Evolutionary conservation across 495 filamentous ascomycete species (phyloP).

Genomic region (Hypoxylon fuscum): DNA sequence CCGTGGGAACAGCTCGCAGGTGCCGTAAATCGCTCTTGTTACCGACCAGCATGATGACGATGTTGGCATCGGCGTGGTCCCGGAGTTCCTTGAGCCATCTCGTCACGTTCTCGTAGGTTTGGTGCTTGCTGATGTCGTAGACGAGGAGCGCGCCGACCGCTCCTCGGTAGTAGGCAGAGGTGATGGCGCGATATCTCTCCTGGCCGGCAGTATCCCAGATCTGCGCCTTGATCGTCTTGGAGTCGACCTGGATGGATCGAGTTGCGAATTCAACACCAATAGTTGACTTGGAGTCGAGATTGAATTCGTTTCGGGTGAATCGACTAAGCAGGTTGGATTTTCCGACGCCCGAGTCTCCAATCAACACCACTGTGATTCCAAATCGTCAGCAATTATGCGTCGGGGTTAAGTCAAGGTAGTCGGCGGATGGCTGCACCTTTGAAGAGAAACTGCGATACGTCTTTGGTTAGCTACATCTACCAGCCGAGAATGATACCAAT

Average conservation of each 20-base stretch:
- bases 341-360: conserved; percentile 98
- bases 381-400: conserved; percentile 46
- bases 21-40: conserved; percentile 99
- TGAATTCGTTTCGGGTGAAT: conserved; percentile 99
- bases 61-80: conserved; percentile 98
- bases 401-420: conserved; percentile 24
- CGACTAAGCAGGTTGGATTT: conserved; percentile 99
- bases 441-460: conserved; percentile 86
- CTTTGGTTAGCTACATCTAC: conserved; percentile 45
- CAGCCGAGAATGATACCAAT: too few relatives aligned
- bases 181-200: conserved; percentile 98
- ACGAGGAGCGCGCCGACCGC: conserved; percentile 97
- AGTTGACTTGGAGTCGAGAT: conserved; percentile 99
- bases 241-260: conserved; percentile 97
- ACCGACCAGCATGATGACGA: conserved; percentile 99
- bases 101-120: conserved; percentile 98
- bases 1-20: conserved; percentile 94
- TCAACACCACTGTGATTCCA: conserved; percentile 82
- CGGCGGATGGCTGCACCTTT: conserved; percentile 72
- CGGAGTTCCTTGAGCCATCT: conserved; percentile 99
- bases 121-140: conserved; percentile 99
- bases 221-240: conserved; percentile 99
- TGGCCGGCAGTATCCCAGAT: conserved; percentile 99
- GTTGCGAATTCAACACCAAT: conserved; percentile 99
- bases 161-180: conserved; percentile 97